Evolutionary conservation across 2,329 filamentous ascomycete species (phyloP), one percentile per base, ranked within the genome.

Genomic region (Pseudocercospora eumusae): DNA sequence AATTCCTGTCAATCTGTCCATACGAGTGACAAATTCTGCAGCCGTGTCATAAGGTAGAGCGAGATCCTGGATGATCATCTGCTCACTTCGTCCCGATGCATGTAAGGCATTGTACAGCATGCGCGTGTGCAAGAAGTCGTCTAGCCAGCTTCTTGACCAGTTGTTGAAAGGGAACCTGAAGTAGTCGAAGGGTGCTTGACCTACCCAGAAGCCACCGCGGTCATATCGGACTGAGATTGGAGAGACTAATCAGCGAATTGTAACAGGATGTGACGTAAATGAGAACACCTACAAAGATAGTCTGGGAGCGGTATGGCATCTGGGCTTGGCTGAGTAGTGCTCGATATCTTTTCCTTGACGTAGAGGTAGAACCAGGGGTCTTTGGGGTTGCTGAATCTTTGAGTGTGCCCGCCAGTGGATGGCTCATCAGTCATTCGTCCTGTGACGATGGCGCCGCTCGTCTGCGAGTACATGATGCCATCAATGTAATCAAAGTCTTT

Each of bases 141-240:
- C 83, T 3, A 89, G 78, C n/a, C 84, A 72, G 70, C 79, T 83
- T 20, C 87, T 82, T 0, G 86, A 89, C 66, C 84, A 73, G 36
- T 82, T 79, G 76, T 88, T 90, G 75, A 89, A 89, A 0, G 87
- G 87, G 1, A 81, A 83, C 36, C 82, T 70, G 73, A 89, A 89
- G 74, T 89, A 90, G 21, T 77, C 74, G 74, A 87, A 89, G 1
- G 86, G 84, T 61, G 86, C 84, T 21, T 77, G 77, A 9, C 84
- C 87, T 3, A 84, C 84, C 88, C 87, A 90, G 76, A 90, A 90
- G 2, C 83, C 86, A 52, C 86, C 88, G 36, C 87, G 82, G 72
- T 90, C 87, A 75, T 88, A 90, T 15, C 88, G 83, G 75, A 90
- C 36, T 40, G 36, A 7, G 15, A 33, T 13, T 15, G 31, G 31